These are phyloP conservation scores for Fusarium ambrosium DNA, from an alignment of 2,329 filamentous ascomycete genomes.

Conservation along the genomic window DNA sequence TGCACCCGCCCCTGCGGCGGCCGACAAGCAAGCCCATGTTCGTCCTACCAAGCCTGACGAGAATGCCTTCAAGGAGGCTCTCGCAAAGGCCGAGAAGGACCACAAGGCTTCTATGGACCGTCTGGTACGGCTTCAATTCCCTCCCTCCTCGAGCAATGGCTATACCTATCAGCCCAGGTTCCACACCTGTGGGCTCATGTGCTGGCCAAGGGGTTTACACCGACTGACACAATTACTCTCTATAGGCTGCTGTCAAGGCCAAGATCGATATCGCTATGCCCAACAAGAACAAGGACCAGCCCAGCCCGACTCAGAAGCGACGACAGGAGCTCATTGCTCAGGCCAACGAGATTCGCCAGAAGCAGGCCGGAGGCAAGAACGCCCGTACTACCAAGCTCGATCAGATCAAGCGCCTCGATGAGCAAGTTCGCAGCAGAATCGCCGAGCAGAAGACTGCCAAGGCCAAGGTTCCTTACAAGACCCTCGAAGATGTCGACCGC, in stretches of 20 bases:
- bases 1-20: constrained; percentile 58
- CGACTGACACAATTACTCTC: constrained; percentile 28
- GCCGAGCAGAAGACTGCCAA: constrained; percentile 89
- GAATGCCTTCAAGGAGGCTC: constrained; percentile 82
- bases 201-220: constrained; percentile 15
- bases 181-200: constrained; percentile 38
- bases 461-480: constrained; percentile 87
- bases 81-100: constrained; percentile 88
- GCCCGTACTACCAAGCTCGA: constrained; percentile 83
- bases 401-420: constrained; percentile 92
- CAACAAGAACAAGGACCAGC: constrained; percentile 80
- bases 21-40: constrained; percentile 55
- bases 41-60: constrained; percentile 92
- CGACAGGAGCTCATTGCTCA: constrained; percentile 88
- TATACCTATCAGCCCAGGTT: constrained; percentile 27
- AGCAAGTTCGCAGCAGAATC: constrained; percentile 87
- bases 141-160: constrained; percentile 5
- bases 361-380: constrained; percentile 90
- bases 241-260: constrained; percentile 86
- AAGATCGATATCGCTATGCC: constrained; percentile 89
- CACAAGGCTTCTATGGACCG: constrained; percentile 80
- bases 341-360: constrained; percentile 84
- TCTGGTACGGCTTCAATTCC: constrained; percentile 53
- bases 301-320: constrained; percentile 83
- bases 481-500: constrained; percentile 85